Evolutionary conservation across 352 stramenopile species (phyloP).

Genomic region (Phytophthora syringae): DNA sequence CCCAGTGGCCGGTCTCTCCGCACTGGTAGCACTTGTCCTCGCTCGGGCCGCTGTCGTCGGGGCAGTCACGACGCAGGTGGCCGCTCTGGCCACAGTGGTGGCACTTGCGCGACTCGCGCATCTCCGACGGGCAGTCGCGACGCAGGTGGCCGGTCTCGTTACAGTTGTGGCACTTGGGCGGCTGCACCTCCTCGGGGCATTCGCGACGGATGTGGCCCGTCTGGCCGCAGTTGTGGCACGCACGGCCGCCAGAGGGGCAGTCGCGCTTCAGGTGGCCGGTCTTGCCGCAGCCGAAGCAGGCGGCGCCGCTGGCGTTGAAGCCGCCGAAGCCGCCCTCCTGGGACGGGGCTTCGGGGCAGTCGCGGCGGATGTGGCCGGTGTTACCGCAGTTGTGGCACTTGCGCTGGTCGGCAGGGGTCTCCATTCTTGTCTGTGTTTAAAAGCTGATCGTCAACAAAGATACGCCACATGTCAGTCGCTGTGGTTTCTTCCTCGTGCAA

Average conservation of each 20-base stretch:
- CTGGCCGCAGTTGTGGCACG: constrained; percentile 88
- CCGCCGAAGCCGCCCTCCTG: constrained; percentile 48
- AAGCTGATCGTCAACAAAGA: constrained; percentile 11
- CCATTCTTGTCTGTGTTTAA: constrained; percentile 44
- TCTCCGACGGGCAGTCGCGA: constrained; percentile 74
- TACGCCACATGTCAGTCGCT: constrained; percentile 25
- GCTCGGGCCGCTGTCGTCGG: constrained; percentile 69
- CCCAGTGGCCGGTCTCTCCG: constrained; percentile 78
- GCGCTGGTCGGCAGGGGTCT: constrained; percentile 49
- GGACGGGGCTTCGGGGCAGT: constrained; percentile 69
- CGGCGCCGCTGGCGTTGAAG: constrained; percentile 34
- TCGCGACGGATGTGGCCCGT: constrained; percentile 81
- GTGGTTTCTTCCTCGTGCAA: not conserved
- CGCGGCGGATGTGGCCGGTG: constrained; percentile 71
- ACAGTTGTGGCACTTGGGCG: constrained; percentile 86
- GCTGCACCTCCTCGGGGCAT: constrained; percentile 76
- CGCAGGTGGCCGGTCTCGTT: constrained; percentile 72
- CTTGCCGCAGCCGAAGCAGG: constrained; percentile 85
- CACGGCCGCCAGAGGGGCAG: constrained; percentile 67
- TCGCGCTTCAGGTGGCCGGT: constrained; percentile 82
- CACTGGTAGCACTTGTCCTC: constrained; percentile 89
- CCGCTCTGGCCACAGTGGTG: constrained; percentile 74
- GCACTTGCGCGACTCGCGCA: constrained; percentile 76
- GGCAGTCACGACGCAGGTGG: constrained; percentile 82
- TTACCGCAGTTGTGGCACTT: constrained; percentile 88